These are phyloP conservation scores for Neurospora sp. DNA, from an alignment of 495 filamentous ascomycete genomes.

Conservation along the genomic window DNA sequence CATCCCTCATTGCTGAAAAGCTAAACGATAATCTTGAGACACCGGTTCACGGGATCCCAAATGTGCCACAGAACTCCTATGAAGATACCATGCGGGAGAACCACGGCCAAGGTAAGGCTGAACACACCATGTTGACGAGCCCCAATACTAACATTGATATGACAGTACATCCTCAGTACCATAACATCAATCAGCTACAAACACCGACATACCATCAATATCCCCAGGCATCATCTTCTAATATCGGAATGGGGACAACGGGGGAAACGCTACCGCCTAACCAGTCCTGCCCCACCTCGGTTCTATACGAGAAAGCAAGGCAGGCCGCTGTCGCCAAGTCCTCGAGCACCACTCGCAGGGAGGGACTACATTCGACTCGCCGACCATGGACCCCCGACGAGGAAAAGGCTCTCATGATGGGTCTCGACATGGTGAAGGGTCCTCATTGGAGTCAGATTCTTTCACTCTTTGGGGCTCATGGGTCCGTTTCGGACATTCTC, in stretches of 20 bases:
- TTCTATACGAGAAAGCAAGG: constrained; percentile 72
- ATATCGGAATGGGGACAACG: not conserved
- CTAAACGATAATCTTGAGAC: constrained; percentile 8
- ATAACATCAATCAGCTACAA: constrained; percentile 8
- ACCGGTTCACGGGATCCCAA: constrained; percentile 9
- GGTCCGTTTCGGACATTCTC: constrained; percentile 71
- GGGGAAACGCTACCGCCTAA: constrained; percentile 43
- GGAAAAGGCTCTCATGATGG: constrained; percentile 86
- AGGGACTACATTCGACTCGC: constrained; percentile 72
- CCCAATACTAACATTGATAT: constrained; percentile 1
- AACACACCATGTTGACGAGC: constrained; percentile 3
- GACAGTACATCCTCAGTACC: constrained; percentile 11
- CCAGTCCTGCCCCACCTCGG: constrained; percentile 67
- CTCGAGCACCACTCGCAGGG: constrained; percentile 59
- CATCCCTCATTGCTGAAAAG: constrained; percentile 17
- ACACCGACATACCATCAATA: constrained; percentile 14
- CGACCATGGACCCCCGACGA: constrained; percentile 86
- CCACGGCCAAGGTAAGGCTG: not conserved
- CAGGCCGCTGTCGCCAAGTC: constrained; percentile 73
- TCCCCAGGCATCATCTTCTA: constrained; percentile 2
- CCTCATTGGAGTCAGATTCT: constrained; percentile 96
- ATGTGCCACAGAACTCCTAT: not conserved
- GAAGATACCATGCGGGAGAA: not conserved
- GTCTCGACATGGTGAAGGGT: constrained; percentile 81
- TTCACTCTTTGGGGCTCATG: constrained; percentile 73